Evolutionary conservation across 2,329 filamentous ascomycete genomes (phyloP).

Genomic region (Venturia pyrina): DNA sequence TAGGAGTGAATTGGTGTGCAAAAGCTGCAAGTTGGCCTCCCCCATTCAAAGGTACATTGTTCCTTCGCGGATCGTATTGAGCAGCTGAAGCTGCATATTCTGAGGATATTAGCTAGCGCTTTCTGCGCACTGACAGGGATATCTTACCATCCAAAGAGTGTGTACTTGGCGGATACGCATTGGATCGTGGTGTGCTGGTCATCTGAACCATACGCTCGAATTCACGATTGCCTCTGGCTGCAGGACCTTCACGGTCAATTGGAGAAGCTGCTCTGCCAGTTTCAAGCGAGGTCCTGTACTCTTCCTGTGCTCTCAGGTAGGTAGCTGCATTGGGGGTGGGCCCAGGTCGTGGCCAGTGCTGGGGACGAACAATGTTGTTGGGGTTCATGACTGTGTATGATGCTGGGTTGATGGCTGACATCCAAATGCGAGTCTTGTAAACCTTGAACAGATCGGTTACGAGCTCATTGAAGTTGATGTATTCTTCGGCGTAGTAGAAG

Average conservation of each 20-base stretch:
- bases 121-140: not conserved
- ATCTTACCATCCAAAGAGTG: not conserved
- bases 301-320: constrained; percentile 8
- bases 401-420: constrained; percentile 97
- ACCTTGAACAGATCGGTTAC: constrained; percentile 98
- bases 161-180: not conserved
- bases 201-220: constrained; percentile 7
- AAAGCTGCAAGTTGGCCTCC: constrained; percentile 7
- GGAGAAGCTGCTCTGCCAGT: constrained; percentile 4
- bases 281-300: constrained; percentile 2
- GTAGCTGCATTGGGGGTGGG: not conserved
- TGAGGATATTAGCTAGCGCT: not conserved
- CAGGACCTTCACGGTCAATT: constrained; percentile 4
- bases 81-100: not conserved
- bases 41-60: not conserved
- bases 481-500: constrained; percentile 96
- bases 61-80: not conserved
- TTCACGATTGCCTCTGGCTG: constrained; percentile 9
- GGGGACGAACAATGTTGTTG: constrained; percentile 50
- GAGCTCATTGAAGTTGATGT: constrained; percentile 98
- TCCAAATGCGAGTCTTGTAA: constrained; percentile 99
- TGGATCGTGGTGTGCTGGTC: not conserved
- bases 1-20: constrained; percentile 5
- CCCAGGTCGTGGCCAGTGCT: constrained; percentile 6
- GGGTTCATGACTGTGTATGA: constrained; percentile 58